Evolutionary conservation across 768 basidiomycete genomes (phyloP), one percentile per base, ranked within the genome.

Genomic region (Kwoniella bestiolae): DNA sequence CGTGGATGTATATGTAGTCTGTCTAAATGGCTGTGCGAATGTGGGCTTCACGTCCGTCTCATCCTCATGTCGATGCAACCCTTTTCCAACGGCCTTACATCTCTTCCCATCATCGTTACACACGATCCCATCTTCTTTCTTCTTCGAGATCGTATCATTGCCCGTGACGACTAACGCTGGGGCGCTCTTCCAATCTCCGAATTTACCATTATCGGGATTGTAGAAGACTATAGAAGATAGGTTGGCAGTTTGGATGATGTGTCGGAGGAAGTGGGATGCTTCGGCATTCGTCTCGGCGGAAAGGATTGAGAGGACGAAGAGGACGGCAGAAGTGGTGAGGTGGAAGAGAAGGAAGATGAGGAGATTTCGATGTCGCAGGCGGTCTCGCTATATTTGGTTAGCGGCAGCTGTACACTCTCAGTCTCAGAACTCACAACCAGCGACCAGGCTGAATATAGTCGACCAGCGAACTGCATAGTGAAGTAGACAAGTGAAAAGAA

Each of bases 251-350:
- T 58, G 32, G 31, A 59, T 56, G 29, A 65, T 35, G 31, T 65
- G 64, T 23, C 64, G 64, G 14, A 65, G 47, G 34, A 65, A 56
- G 28, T 65, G 56, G 16, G 64, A 65, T 49, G 56, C 44, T 28
- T 63, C 53, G 25, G 35, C 51, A 34, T 52, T 49, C 3, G 38
- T 55, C 25, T 63, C 51, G 29, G 46, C 62, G 14, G 62, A 56
- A 7, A 63, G 28, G n/a, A 47, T 29, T 12, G 62, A 53, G 14
- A 63, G 53, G 31, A 55, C 46, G 52, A 49, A 47, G 0, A 63
- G 31, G 21, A 34, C 21, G n/a, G 53, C 28, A 3, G 53, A 63
- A 3, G 55, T 55, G 34, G 25, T 34, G 26, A 55, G 21, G 55
- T 63, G 62, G 12, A 63, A 32, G 21, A 34, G 28, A 32, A 63